A percentile compares a stretch with the other conserved stretches of the same genome.
Evolutionary conservation across 1,284 basidiomycete genomes (phyloP).

Genomic region (Marasmius sp.): DNA sequence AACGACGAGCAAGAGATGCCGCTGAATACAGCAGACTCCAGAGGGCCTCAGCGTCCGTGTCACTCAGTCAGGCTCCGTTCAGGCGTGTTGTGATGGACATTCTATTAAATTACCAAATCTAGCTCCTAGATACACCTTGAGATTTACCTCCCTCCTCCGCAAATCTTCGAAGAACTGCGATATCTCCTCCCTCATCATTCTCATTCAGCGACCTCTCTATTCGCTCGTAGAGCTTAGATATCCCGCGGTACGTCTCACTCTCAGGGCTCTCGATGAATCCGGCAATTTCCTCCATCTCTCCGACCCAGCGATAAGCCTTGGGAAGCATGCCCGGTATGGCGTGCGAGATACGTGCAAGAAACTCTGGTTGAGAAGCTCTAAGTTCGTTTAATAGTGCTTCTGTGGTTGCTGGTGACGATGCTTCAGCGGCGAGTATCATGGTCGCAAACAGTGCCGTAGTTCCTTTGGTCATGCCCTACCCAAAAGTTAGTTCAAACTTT

Average conservation of each 20-base stretch:
- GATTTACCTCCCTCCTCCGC: constrained; percentile 39
- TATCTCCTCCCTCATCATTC: constrained; percentile 27
- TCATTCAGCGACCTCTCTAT: constrained; percentile 40
- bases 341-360: constrained; percentile 40
- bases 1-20: no score
- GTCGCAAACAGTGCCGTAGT: constrained; percentile 53
- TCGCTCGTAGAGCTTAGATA: constrained; percentile 45
- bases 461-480: constrained; percentile 56
- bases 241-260: constrained; percentile 45
- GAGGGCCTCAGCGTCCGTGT: no score
- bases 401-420: constrained; percentile 57
- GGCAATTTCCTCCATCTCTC: constrained; percentile 62
- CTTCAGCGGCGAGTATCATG: constrained; percentile 59
- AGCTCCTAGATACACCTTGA: background rate
- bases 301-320: constrained; percentile 61
- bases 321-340: constrained; percentile 49
- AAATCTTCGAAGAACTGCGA: constrained; percentile 42
- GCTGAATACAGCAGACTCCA: no score
- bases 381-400: constrained; percentile 52
- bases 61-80: no score
- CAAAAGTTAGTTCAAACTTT: constrained; percentile 6
- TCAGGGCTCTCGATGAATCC: constrained; percentile 50
- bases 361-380: constrained; percentile 41
- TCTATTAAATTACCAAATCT: background rate
- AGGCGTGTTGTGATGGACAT: no score